Evolutionary conservation across 2,329 filamentous ascomycete genomes (phyloP), one percentile per base, ranked within the genome.

Genomic region (Aspergillus thermomutatus): DNA sequence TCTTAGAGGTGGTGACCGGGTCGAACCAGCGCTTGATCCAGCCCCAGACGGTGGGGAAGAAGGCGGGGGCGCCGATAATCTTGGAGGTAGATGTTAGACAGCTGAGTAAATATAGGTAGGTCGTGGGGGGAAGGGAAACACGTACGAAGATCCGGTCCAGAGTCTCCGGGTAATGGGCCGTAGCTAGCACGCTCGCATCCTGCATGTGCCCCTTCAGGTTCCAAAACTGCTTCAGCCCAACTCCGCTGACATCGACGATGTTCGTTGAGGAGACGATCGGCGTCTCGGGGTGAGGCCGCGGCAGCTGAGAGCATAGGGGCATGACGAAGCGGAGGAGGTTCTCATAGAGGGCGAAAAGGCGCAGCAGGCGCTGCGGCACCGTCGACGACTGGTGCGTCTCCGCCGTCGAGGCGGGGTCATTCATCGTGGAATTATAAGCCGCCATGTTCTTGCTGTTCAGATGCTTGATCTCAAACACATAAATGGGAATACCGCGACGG

Each of bases 21-120:
- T 92, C 89, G 69, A 96, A 96, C 92, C 92, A 96, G 69, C 89
- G 88, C 81, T 96, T 96, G 76, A 96, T 84, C 91, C 92, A 96
- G 63, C 90, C 87, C 92, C 92, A 74, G 58, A 96, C 90, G 2
- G 91, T 96, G 50, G 89, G 89, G 79, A 96, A 96, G 82, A 96
- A 96, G 48, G 83, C 77, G 50, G 93, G 93, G 0, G 93, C 93
- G 59, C 92, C 92, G 61, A 97, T 91, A 68, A 97, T 89, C 82
- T 86, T 59, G 5, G 3, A 25, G 21, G 19, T 11, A 14, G 11
- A 7, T 46, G 43, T 46, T 46, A 46, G 43, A 26, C 10, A 45
- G 3, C 17, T 48, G 41, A 59, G 48, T 31, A 47, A 26, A 50
- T 59, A n/a, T n/a, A n/a, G n/a, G n/a, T n/a, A 45, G n/a, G 4